Percentiles rank a stretch among this genome's conserved stretches.
These are phyloP conservation scores for Platanthera guangdongensis DNA, from an alignment of 106 monocot species.

Conservation along the genomic window DNA sequence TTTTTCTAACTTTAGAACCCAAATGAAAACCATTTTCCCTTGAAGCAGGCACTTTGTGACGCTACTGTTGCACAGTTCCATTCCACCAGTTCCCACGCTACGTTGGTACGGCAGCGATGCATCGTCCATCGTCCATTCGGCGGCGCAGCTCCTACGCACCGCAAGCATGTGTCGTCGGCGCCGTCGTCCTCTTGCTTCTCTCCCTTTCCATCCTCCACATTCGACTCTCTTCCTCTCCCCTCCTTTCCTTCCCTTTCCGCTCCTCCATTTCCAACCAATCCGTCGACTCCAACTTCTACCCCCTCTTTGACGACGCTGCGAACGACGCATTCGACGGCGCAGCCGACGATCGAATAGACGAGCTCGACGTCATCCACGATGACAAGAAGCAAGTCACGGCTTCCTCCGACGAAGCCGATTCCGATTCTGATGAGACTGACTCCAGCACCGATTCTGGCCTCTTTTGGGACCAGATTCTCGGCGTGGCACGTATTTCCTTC, in stretches of 20 bases:
- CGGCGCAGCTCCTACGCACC: constrained; percentile 33
- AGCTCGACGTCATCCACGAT: constrained; percentile 38
- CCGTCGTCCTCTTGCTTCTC: constrained; percentile 36
- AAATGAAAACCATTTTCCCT: too few relatives aligned
- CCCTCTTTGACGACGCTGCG: constrained; percentile 33
- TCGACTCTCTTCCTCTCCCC: constrained; percentile 43
- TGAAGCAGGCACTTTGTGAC: too few relatives aligned
- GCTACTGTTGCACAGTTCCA: too few relatives aligned
- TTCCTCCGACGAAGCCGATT: constrained; percentile 7
- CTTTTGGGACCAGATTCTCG: constrained; percentile 72
- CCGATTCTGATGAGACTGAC: constrained; percentile 13
- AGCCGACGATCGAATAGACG: constrained; percentile 43
- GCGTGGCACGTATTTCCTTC: constrained; percentile 59
- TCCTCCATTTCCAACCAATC: not conserved
- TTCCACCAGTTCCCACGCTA: too few relatives aligned
- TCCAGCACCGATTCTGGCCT: constrained; percentile 10
- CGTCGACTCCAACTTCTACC: not conserved
- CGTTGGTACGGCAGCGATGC: not conserved
- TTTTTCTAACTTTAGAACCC: too few relatives aligned
- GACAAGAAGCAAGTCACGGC: constrained; percentile 6
- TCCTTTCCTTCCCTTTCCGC: not conserved
- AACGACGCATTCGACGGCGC: constrained; percentile 29
- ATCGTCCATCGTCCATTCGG: not conserved
- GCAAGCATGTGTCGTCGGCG: constrained; percentile 45
- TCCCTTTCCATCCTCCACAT: constrained; percentile 54